Percentiles rank a stretch among this genome's conserved stretches.
Conservation (phyloP, 768 basidiomycete species). For the Mycena crocata region DNA sequence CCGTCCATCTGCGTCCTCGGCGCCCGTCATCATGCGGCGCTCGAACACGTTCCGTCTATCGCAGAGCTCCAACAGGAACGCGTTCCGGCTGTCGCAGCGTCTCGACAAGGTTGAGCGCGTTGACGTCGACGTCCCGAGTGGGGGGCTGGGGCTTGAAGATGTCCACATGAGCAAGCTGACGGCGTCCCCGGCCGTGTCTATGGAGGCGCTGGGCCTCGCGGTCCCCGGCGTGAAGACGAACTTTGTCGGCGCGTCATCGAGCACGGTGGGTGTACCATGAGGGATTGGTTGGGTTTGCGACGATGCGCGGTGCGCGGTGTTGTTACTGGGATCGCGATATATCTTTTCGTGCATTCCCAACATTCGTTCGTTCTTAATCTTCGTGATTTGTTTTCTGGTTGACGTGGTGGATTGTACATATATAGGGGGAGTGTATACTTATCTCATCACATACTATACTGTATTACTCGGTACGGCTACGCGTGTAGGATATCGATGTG, state of each 20-base stretch:
- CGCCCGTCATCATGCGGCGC: not conserved
- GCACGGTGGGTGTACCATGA: conserved; percentile 6
- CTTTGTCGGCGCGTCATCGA: not conserved
- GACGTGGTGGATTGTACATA: too few relatives aligned
- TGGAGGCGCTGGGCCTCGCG: conserved; percentile 12
- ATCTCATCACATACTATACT: too few relatives aligned
- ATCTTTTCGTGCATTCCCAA: too few relatives aligned
- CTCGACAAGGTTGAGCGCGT: conserved; percentile 13
- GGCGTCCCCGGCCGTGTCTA: conserved; percentile 9
- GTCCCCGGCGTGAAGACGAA: conserved; percentile 8
- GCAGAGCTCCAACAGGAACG: conserved; percentile 13
- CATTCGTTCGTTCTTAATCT: not conserved
- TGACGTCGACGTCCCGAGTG: not conserved
- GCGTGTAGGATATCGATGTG: too few relatives aligned
- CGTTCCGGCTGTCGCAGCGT: conserved; percentile 27
- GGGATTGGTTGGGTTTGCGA: too few relatives aligned
- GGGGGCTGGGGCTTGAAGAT: too few relatives aligned
- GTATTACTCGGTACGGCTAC: too few relatives aligned
- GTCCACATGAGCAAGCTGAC: too few relatives aligned
- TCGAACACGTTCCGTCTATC: conserved; percentile 25
- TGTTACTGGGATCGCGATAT: too few relatives aligned
- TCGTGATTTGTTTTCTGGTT: too few relatives aligned
- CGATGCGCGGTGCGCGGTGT: too few relatives aligned
- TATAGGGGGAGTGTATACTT: too few relatives aligned
- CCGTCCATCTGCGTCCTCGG: not conserved